Conservation (phyloP, 169 alveolate genomes). For the Cryptosporidium parvum region DNA sequence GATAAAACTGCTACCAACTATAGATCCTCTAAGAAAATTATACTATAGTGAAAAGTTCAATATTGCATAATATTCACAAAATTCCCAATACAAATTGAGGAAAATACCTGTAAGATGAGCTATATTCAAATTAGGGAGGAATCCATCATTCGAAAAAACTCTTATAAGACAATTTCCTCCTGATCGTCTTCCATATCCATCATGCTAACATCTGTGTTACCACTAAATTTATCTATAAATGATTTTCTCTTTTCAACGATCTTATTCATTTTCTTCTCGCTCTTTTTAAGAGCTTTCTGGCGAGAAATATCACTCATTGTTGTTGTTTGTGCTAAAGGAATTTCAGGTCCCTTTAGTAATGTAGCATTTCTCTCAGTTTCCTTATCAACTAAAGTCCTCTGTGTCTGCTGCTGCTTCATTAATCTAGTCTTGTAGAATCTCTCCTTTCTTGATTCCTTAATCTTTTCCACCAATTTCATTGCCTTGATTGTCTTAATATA, state of each 20-base stretch:
- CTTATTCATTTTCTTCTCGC: slow-evolving; percentile 59
- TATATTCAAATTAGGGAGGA: background rate
- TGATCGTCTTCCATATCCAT: background rate
- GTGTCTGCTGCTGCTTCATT: slow-evolving; percentile 72
- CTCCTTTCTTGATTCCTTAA: slow-evolving; percentile 91
- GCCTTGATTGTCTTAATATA: slow-evolving; percentile 96
- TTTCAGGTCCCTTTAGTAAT: slow-evolving; percentile 69
- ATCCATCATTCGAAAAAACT: background rate
- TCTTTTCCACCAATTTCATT: slow-evolving; percentile 93
- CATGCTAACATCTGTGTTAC: slow-evolving; percentile 16
- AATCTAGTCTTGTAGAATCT: slow-evolving; percentile 78
- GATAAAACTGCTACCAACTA: background rate
- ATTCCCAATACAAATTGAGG: background rate
- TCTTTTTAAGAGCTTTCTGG: slow-evolving; percentile 28
- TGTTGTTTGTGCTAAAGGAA: slow-evolving; percentile 39
- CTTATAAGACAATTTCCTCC: slow-evolving; percentile 42
- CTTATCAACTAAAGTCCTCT: slow-evolving; percentile 60
- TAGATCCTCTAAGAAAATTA: slow-evolving; percentile 47
- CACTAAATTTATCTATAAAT: slow-evolving; percentile 23
- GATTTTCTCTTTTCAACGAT: slow-evolving; percentile 47
- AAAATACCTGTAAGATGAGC: background rate
- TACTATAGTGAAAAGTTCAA: slow-evolving; percentile 28
- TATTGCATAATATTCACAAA: background rate
- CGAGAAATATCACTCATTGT: slow-evolving; percentile 55
- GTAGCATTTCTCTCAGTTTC: slow-evolving; percentile 67